Base-by-base conservation (phyloP, 768 basidiomycete species). In the Podaxis rugospora region DNA sequence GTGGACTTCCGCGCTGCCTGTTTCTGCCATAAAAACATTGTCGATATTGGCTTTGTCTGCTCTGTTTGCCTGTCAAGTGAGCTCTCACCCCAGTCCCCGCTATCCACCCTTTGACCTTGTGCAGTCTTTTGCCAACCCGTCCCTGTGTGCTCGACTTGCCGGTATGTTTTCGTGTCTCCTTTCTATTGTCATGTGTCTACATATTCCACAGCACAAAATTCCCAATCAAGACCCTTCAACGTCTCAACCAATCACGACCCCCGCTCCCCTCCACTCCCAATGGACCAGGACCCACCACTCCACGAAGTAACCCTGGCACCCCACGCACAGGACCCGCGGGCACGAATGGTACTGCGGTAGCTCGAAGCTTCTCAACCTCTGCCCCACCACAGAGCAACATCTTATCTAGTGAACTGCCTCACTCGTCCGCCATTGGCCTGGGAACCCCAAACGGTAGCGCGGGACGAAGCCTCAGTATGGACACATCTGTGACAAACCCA, bases 1-100 rank as follows among this genome's bases (percentile, higher is more conserved):
- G 89, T 98, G 62, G 97, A 98, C 72, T 96, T 98, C 70, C 85
- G 97, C 32, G 97, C 97, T 0, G 96, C 95, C 6, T 98, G 96
- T 71, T 98, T 99, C 78, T 99, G 97, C 76, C 97, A 98, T 75
- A 97, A 98, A 72, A 89, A 89, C 56, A 96, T 97, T 51, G 85
- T 98, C 42, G 96, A 98, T 70, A 84, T 98, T 56, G 97, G 95
- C 57, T 99, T 95, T 66, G 95, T 99, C 21, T 99, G 97, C 71
- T 96, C 94, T n/a, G 95, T 99, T 35, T 99, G 97, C 71, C 75
- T 99, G 32, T 96, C 94, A 27, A 98, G 95, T 97, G 66, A 60
- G 92, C 66, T 36, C 44, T 42, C 39, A 59, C 23, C 59, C 63
- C 42, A 65, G 32, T 35, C 5, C 51, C 54, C 37, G 47, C 32